A percentile compares a stretch with the other conserved stretches of the same genome.
These are phyloP conservation scores for Eragrostis tef DNA, from an alignment of 202 grass and related monocot species.

Conservation along the genomic window DNA sequence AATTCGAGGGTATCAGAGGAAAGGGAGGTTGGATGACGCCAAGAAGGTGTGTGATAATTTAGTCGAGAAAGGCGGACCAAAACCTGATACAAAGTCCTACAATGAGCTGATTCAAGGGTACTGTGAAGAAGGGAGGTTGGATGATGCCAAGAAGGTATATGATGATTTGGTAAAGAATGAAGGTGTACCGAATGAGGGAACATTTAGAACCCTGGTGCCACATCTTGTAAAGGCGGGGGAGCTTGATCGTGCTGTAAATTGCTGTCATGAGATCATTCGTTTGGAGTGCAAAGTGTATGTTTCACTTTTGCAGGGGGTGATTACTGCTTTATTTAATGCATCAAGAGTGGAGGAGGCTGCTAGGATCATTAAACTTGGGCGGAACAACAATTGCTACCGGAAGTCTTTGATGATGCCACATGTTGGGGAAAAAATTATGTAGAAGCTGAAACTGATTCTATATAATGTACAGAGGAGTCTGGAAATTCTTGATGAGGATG, in stretches of 20 bases:
- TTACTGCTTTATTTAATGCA: conserved; percentile 52
- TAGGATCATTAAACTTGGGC: conserved; percentile 51
- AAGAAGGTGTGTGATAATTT: conserved; percentile 51
- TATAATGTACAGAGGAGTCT: conserved; percentile 18
- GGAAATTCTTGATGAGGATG: conserved; percentile 10
- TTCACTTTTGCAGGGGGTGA: conserved; percentile 51
- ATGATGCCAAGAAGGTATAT: conserved; percentile 59
- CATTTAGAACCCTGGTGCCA: conserved; percentile 60
- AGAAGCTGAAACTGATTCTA: conserved; percentile 11
- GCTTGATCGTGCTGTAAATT: conserved; percentile 58
- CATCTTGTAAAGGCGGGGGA: conserved; percentile 51
- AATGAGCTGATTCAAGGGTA: conserved; percentile 66
- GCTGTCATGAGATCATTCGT: conserved; percentile 59
- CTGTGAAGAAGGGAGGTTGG: conserved; percentile 51
- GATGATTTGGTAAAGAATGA: conserved; percentile 56
- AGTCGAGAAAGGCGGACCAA: conserved; percentile 53
- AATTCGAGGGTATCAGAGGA: conserved; percentile 49
- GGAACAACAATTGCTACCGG: conserved; percentile 50
- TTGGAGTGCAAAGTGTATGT: conserved; percentile 23
- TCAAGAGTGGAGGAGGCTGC: conserved; percentile 59
- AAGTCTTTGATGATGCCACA: conserved; percentile 44
- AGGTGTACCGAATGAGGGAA: conserved; percentile 48
- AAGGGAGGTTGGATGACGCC: conserved; percentile 48
- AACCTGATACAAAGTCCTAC: conserved; percentile 57
- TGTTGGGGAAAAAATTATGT: not conserved